Conservation (phyloP, 2,329 filamentous ascomycete species). For the Dactylellina leptospora region DNA sequence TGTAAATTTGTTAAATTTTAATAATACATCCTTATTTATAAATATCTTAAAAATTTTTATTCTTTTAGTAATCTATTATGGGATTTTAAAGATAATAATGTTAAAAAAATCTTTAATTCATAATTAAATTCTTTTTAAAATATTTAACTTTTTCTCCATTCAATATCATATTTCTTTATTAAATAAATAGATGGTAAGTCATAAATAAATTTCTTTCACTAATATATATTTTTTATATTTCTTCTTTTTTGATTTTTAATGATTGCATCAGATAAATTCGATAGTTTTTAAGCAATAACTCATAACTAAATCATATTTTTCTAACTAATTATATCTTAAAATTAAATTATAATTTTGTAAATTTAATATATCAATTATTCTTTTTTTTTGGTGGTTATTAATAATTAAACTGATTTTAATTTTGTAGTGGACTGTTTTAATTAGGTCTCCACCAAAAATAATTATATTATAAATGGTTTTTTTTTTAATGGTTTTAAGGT, state of each 20-base stretch:
- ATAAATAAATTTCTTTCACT: constrained; percentile 11
- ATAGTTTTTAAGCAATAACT: not conserved
- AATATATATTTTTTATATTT: not conserved
- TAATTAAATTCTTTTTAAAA: constrained; percentile 7
- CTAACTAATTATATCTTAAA: not conserved
- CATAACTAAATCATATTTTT: not conserved
- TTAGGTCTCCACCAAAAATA: too few relatives aligned
- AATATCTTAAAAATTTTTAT: constrained; percentile 1
- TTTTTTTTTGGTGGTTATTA: too few relatives aligned
- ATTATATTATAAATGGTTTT: too few relatives aligned
- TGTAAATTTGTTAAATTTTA: too few relatives aligned
- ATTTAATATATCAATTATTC: too few relatives aligned
- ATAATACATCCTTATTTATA: not conserved
- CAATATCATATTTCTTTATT: not conserved
- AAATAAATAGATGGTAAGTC: not conserved
- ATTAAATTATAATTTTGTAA: not conserved
- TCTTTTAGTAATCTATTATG: constrained; percentile 8
- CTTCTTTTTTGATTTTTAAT: not conserved
- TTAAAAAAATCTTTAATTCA: constrained; percentile 2
- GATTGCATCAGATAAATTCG: constrained; percentile 2
- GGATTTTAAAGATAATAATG: too few relatives aligned
- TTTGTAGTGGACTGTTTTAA: too few relatives aligned
- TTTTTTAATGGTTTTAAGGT: too few relatives aligned
- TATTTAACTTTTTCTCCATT: constrained; percentile 4
- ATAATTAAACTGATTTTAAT: too few relatives aligned